A percentile compares a stretch with the other conserved stretches of the same genome.
These are phyloP conservation scores for Bauhinia variegata DNA, from an alignment of 306 rosid genomes.

Conservation along the genomic window DNA sequence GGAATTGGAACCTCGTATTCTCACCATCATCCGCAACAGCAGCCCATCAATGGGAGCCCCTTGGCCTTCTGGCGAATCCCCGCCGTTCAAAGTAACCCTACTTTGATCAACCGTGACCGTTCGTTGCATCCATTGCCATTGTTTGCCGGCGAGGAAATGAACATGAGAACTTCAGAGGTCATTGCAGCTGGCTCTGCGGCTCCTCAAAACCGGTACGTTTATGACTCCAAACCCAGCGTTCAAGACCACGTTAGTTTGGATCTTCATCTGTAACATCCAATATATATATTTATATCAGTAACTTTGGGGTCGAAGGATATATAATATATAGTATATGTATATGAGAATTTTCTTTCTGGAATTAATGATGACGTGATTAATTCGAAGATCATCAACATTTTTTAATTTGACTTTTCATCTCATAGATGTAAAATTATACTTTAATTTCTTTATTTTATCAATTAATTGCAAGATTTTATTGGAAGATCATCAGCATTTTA, in stretches of 20 bases:
- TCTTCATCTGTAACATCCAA: slow-evolving; percentile 73
- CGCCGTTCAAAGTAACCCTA: slow-evolving; percentile 49
- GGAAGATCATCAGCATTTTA: too few relatives aligned
- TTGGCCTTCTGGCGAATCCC: slow-evolving; percentile 79
- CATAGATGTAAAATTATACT: not conserved
- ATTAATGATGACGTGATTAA: slow-evolving; percentile 1
- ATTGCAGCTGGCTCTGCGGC: slow-evolving; percentile 44
- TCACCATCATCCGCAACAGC: slow-evolving; percentile 44
- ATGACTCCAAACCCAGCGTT: slow-evolving; percentile 54
- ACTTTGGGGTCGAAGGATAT: not conserved
- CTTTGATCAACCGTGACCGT: slow-evolving; percentile 53
- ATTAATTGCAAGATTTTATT: too few relatives aligned
- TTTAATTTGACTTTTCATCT: not conserved
- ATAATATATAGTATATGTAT: not conserved
- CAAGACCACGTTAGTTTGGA: slow-evolving; percentile 87
- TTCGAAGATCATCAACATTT: not conserved
- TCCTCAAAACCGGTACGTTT: slow-evolving; percentile 50
- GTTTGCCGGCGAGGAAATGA: slow-evolving; percentile 52
- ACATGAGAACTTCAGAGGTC: slow-evolving; percentile 43
- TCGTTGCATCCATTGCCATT: slow-evolving; percentile 56
- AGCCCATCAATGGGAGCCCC: slow-evolving; percentile 74
- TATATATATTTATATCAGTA: slow-evolving; percentile 16
- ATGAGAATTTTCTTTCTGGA: not conserved
- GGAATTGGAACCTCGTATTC: slow-evolving; percentile 44
- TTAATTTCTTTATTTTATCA: not conserved